These are phyloP conservation scores for Yamadazyma atmosphaerica DNA, from an alignment of 1,139 yeast species.

Conservation along the genomic window DNA sequence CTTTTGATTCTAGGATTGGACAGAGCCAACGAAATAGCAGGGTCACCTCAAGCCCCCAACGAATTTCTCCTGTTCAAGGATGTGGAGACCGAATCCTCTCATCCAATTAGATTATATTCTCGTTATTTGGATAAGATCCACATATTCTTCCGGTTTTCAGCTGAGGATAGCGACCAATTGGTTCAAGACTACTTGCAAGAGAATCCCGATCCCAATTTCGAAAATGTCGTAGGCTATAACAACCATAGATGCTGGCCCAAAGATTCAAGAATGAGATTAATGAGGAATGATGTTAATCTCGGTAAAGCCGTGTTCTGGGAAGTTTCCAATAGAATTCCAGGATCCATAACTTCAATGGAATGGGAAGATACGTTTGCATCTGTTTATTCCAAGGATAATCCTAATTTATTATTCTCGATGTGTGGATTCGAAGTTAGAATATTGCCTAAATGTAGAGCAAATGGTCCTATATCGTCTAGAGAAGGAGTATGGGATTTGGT, in stretches of 20 bases:
- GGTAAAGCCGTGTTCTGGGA: conserved; percentile 97
- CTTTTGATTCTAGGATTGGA: conserved; percentile 80
- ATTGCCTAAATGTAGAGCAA: conserved; percentile 66
- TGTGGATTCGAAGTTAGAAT: conserved; percentile 94
- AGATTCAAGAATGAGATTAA: conserved; percentile 85
- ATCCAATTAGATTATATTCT: conserved; percentile 78
- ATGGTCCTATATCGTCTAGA: conserved; percentile 45
- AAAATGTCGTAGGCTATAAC: conserved; percentile 82
- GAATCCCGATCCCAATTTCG: conserved; percentile 91
- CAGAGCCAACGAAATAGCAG: conserved; percentile 87
- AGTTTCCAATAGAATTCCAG: conserved; percentile 73
- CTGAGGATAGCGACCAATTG: conserved; percentile 72
- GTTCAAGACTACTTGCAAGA: conserved; percentile 76
- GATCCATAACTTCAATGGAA: conserved; percentile 65
- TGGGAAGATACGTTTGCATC: conserved; percentile 88
- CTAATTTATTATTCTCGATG: conserved; percentile 85
- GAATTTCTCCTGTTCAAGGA: conserved; percentile 72
- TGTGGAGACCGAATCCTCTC: conserved; percentile 54
- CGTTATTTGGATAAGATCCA: conserved; percentile 84
- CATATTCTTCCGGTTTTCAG: conserved; percentile 72
- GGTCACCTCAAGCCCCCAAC: conserved; percentile 70
- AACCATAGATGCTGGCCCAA: conserved; percentile 95
- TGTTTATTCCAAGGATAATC: conserved; percentile 87
- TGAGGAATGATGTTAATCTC: conserved; percentile 87
- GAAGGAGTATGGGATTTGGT: conserved; percentile 94